Evolutionary conservation across 495 filamentous ascomycete genomes (phyloP), one percentile per base, ranked within the genome.

Genomic region (Peziza echinospora): DNA sequence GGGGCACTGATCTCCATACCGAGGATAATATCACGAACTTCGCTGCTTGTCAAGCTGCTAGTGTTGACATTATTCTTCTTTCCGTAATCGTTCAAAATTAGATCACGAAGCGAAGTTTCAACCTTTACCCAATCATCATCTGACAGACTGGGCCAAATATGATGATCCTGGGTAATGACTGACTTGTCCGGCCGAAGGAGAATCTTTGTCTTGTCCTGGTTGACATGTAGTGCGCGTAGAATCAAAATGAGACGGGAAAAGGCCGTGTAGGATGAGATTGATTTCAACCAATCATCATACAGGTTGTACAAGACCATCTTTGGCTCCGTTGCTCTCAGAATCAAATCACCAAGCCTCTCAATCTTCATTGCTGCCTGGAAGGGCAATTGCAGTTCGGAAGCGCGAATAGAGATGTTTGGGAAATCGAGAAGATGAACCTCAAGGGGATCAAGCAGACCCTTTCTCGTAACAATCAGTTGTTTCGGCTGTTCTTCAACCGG

Each of bases 341-440:
- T 99, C 91, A 99, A 93, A 60, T 99, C 91, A 47, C 87, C 91
- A 24, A 99, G 70, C 62, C 94, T 96, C 65, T 99, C 91, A 30
- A 99, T 86, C 70, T 96, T 99, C 91, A 99, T 99, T 3, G 91
- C 91, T 41, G 91, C 91, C 62, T 99, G 91, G 80, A 99, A 99
- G 5, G 91, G 91, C 49, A 99, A 67, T 63, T 99, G 91, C 47
- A 99, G 66, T 65, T 99, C 91, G 0, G 91, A 99, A 34, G 91
- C 91, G 53, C 91, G 84, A 52, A 99, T 99, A 8, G 87, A 93
- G 50, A 99, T 99, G 57, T 99, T 99, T 37, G 91, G 91, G 70
- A 99, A 99, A 61, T 99, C 91, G 19, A 99, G 74, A 51, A 99
- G 63, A 55, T 96, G 91, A 26, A 99, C 91, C 62, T 99, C 91